A percentile compares a stretch with the other conserved stretches of the same genome.
phyloP scores from a whole-genome alignment of 2,329 filamentous ascomycete species.

The Blumeria hordei region DNA sequence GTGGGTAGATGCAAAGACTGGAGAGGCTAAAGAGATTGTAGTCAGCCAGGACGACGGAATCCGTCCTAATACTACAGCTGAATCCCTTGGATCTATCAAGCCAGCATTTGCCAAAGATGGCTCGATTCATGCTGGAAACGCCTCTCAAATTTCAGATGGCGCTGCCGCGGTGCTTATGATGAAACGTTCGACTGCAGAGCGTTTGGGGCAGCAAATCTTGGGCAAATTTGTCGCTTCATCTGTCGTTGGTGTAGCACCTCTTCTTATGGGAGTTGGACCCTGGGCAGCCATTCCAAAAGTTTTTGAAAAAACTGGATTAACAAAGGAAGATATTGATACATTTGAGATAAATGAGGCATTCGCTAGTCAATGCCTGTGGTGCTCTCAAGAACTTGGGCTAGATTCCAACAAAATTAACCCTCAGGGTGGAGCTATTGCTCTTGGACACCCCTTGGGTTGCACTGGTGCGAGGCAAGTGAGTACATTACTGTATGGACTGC shows the following conservation, averaged over 20 bases:
- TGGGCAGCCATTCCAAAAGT: conserved; percentile 91
- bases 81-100: conserved; percentile 75
- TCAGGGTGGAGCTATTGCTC: conserved; percentile 89
- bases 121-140: conserved; percentile 87
- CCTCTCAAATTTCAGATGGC: conserved; percentile 84
- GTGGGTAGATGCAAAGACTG: conserved; percentile 74
- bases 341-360: conserved; percentile 99
- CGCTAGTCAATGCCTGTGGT: conserved; percentile 85
- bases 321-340: conserved; percentile 79
- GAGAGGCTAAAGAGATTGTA: conserved; percentile 60
- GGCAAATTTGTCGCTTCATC: conserved; percentile 80
- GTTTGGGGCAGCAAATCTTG: conserved; percentile 65
- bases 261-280: conserved; percentile 89
- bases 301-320: conserved; percentile 65
- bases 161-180: conserved; percentile 88
- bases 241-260: conserved; percentile 68
- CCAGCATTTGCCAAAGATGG: conserved; percentile 81
- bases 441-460: conserved; percentile 84
- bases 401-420: conserved; percentile 80
- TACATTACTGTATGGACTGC: conserved; percentile 75
- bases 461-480: conserved; percentile 86
- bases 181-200: conserved; percentile 77
- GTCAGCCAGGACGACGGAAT: conserved; percentile 76
- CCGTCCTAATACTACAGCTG: conserved; percentile 59
- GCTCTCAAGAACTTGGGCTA: conserved; percentile 65